These are phyloP conservation scores for Podila clonocystis DNA, from an alignment of 192 early-diverging fungal species.

Conservation along the genomic window DNA sequence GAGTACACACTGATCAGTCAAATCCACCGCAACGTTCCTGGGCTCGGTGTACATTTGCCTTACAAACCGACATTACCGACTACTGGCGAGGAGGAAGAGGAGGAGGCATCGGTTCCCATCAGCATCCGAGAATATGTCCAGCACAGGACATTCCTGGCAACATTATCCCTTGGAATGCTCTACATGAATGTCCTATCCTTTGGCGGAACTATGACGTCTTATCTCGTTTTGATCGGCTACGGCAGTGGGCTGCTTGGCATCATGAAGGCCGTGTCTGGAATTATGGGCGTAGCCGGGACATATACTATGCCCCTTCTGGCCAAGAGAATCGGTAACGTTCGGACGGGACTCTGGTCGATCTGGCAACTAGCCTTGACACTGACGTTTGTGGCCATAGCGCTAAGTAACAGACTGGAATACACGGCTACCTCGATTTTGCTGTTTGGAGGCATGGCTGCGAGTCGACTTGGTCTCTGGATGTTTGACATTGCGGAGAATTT, in stretches of 20 bases:
- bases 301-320: slow-evolving; percentile 15
- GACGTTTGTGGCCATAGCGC: slow-evolving; percentile 5
- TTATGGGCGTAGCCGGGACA: slow-evolving; percentile 24
- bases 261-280: slow-evolving; percentile 38
- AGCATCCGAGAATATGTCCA: slow-evolving; percentile 12
- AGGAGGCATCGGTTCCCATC: slow-evolving; percentile 2
- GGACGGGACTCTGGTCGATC: slow-evolving; percentile 41
- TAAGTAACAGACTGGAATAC: slow-evolving; percentile 12
- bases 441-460: slow-evolving; percentile 46
- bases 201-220: slow-evolving; percentile 41
- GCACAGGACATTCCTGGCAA: slow-evolving; percentile 32
- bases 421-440: slow-evolving; percentile 15
- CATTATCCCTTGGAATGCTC: slow-evolving; percentile 34
- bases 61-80: slow-evolving; percentile 2
- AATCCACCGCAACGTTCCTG: slow-evolving; percentile 20
- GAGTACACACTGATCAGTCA: slow-evolving; percentile 34
- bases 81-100: slow-evolving; percentile 6
- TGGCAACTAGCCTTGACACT: slow-evolving; percentile 27
- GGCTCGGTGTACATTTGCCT: not conserved
- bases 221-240: slow-evolving; percentile 37
- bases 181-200: slow-evolving; percentile 46
- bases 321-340: slow-evolving; percentile 24
- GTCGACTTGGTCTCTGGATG: slow-evolving; percentile 42
- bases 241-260: slow-evolving; percentile 16
- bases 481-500: slow-evolving; percentile 40